Conservation (phyloP, 768 basidiomycete genomes). For the Suillus spraguei region DNA sequence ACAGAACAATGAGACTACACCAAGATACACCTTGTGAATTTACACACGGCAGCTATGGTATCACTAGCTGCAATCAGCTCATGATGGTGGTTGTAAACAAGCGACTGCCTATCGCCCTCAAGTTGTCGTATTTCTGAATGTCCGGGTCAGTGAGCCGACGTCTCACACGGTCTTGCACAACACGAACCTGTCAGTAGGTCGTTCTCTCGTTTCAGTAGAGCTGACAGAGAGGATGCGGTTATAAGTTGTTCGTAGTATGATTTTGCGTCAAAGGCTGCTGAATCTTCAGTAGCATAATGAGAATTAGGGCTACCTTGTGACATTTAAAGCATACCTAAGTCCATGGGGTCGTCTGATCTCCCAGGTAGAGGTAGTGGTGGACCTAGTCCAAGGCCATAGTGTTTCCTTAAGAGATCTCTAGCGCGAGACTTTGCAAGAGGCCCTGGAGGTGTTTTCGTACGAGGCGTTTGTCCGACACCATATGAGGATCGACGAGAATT, state of each 20-base stretch:
- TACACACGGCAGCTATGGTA: constrained; percentile 80
- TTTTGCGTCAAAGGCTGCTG: constrained; percentile 79
- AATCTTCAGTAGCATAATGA: constrained; percentile 51
- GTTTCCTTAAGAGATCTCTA: constrained; percentile 77
- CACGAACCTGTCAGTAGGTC: constrained; percentile 70
- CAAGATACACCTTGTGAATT: constrained; percentile 2
- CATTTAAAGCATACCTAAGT: constrained; percentile 55
- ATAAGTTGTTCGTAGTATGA: constrained; percentile 86
- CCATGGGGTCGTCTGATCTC: constrained; percentile 74
- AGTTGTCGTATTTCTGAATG: constrained; percentile 80
- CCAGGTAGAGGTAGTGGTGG: constrained; percentile 64
- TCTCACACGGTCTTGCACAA: not conserved
- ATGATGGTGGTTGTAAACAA: constrained; percentile 95
- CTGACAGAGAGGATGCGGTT: constrained; percentile 73
- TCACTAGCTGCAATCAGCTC: constrained; percentile 93
- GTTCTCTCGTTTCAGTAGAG: constrained; percentile 78
- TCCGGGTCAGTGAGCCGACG: not conserved
- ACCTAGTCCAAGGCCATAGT: constrained; percentile 84
- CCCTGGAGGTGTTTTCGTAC: constrained; percentile 30
- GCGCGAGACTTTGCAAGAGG: constrained; percentile 56
- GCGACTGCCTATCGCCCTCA: constrained; percentile 84
- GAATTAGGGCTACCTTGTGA: not conserved
- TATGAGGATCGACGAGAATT: constrained; percentile 18
- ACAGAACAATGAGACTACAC: constrained; percentile 10
- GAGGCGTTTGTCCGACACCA: constrained; percentile 25